A percentile compares a stretch with the other conserved stretches of the same genome.
phyloP scores from a whole-genome alignment of 768 basidiomycete genomes.

The Candolleomyces eurysporus region DNA sequence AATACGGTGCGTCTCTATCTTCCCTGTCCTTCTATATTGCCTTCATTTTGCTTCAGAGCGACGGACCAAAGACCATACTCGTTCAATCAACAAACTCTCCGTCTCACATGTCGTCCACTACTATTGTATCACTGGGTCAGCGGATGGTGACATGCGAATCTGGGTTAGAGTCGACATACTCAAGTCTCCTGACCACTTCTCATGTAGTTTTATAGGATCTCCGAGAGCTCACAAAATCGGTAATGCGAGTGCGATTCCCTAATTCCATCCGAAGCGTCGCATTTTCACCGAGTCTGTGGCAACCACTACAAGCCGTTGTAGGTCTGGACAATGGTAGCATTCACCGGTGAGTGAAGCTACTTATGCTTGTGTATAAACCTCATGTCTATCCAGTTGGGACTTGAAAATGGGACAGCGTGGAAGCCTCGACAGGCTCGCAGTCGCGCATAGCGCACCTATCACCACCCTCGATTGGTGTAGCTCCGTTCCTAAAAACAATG shows the following conservation, averaged over 20 bases:
- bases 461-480: conserved; percentile 72
- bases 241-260: conserved; percentile 70
- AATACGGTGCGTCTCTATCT: conserved; percentile 54
- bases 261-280: conserved; percentile 65
- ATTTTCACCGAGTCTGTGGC: conserved; percentile 64
- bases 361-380: neutral
- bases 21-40: neutral
- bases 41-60: conserved; percentile 42
- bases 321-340: conserved; percentile 72
- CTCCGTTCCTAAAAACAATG: neutral
- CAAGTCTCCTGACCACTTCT: neutral
- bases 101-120: conserved; percentile 66
- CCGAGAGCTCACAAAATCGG: conserved; percentile 65
- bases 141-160: conserved; percentile 76
- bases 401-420: conserved; percentile 75
- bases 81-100: conserved; percentile 69
- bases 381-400: conserved; percentile 58
- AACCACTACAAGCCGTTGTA: conserved; percentile 66
- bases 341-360: conserved; percentile 45
- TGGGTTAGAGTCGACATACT: conserved; percentile 52
- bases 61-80: conserved; percentile 63
- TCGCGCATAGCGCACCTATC: conserved; percentile 73
- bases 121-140: conserved; percentile 78
- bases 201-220: conserved; percentile 50
- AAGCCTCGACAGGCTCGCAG: conserved; percentile 65